Evolutionary conservation across 495 filamentous ascomycete species (phyloP), one percentile per base, ranked within the genome.

Genomic region (Hamigera avellanea): DNA sequence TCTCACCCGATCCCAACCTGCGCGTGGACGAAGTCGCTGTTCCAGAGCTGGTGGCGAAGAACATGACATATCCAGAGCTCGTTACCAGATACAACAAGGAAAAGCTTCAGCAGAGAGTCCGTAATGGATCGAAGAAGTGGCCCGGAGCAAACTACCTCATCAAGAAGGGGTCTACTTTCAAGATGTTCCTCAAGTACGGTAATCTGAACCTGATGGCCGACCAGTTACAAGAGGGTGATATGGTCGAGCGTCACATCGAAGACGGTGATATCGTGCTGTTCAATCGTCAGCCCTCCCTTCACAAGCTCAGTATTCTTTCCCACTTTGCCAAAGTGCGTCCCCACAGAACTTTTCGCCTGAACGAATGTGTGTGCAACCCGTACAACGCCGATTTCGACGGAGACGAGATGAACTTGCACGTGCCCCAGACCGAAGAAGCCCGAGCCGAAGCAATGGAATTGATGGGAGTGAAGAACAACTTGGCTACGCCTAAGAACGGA

Each of bases 341-440:
- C 5, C 89, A 93, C 76, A 79, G 89, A 53, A 98, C 91, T 0
- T 96, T 98, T 59, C 80, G 91, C 31, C 69, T 98, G 35, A 98
- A 98, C 52, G 91, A 98, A 53, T 96, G 91, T 73, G 91, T 93
- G 6, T 98, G 91, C 54, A 89, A 85, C 29, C 91, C 91, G 7
- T 98, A 98, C 71, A 98, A 98, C 59, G 91, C 91, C 30, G 91
- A 98, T 77, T 98, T 98, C 52, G 91, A 98, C 48, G 91, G 91
- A 46, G 91, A 98, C 44, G 91, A 98, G 58, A 98, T 98, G 91
- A 98, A 98, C 49, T 58, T 98, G 42, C 91, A 98, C 59, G 87
- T 98, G 4, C 91, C 91, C 12, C 91, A 98, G 54, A 98, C 93
- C 2, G 91, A 96, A 62, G 91, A 98, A 61, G 91, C 91, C 9